Conservation (phyloP, 208 protist species). For the Wallacemonas sp. region DNA sequence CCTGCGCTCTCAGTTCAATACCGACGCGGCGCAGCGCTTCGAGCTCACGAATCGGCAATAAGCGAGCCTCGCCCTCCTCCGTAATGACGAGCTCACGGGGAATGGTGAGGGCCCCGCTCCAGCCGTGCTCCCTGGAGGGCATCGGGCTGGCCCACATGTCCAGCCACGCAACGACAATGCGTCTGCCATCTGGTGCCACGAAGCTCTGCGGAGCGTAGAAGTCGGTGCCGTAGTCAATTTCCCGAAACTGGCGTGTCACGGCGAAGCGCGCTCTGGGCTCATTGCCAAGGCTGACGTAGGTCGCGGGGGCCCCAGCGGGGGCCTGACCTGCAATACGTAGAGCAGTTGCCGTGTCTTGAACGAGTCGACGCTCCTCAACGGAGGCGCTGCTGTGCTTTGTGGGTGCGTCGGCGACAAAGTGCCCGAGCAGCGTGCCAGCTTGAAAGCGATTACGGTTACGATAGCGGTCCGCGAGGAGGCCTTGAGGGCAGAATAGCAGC, state of each 20-base stretch:
- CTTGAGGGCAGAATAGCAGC: conserved; percentile 48
- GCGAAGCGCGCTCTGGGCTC: conserved; percentile 2
- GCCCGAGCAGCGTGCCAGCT: conserved; percentile 30
- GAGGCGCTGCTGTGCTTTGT: neutral
- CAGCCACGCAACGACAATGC: conserved; percentile 40
- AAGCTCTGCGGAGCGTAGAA: conserved; percentile 49
- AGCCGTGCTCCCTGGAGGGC: conserved; percentile 34
- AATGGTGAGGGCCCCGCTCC: conserved; percentile 40
- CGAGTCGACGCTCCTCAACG: neutral
- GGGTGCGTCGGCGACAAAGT: neutral
- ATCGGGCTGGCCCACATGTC: conserved; percentile 48
- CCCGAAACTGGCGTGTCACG: conserved; percentile 28
- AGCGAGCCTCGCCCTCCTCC: conserved; percentile 18
- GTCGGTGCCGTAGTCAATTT: conserved; percentile 46
- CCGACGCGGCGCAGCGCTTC: conserved; percentile 28
- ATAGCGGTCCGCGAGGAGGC: conserved; percentile 23
- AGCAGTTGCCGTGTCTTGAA: neutral
- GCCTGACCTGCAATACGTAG: neutral
- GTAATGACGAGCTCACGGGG: conserved; percentile 35
- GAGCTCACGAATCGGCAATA: conserved; percentile 38
- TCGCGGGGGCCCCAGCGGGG: neutral
- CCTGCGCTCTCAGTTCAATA: conserved; percentile 22
- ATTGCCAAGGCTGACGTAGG: neutral
- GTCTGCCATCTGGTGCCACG: conserved; percentile 27
- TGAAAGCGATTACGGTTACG: conserved; percentile 45